Conservation (phyloP, 257 asterid genomes). For the Solanum dulcamara region DNA sequence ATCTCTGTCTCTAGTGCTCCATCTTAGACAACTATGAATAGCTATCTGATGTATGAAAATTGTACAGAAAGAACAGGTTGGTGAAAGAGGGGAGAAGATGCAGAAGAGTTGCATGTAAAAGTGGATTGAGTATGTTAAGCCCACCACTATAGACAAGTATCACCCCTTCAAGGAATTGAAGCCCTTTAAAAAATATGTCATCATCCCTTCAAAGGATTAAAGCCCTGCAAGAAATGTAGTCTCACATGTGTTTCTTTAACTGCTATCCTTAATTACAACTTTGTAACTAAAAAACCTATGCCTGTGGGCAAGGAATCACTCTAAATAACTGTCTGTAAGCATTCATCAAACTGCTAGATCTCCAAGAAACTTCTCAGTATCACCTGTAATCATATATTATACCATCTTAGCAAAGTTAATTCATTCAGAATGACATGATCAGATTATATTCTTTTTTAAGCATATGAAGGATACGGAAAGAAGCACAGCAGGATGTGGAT, state of each 20-base stretch:
- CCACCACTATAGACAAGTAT: neutral
- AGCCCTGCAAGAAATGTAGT: neutral
- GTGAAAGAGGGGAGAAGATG: neutral
- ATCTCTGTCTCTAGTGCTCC: neutral
- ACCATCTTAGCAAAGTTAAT: neutral
- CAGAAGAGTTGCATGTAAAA: neutral
- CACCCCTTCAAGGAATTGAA: neutral
- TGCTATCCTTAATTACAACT: neutral
- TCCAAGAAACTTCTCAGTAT: neutral
- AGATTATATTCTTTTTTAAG: neutral
- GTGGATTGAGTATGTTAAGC: neutral
- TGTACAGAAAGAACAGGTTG: too few species aligned
- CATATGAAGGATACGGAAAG: neutral
- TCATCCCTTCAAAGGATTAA: neutral
- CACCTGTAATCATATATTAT: neutral
- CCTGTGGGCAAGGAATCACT: neutral
- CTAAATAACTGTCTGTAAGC: neutral
- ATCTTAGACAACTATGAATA: neutral
- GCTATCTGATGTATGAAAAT: neutral
- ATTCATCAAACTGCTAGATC: neutral
- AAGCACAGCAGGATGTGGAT: neutral
- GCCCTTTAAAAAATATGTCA: neutral
- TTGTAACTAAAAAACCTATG: neutral
- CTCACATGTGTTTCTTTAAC: neutral
- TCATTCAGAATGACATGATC: neutral